phyloP scores from a whole-genome alignment of 176 grass and related monocot genomes.

The Aegilops bicornis region DNA sequence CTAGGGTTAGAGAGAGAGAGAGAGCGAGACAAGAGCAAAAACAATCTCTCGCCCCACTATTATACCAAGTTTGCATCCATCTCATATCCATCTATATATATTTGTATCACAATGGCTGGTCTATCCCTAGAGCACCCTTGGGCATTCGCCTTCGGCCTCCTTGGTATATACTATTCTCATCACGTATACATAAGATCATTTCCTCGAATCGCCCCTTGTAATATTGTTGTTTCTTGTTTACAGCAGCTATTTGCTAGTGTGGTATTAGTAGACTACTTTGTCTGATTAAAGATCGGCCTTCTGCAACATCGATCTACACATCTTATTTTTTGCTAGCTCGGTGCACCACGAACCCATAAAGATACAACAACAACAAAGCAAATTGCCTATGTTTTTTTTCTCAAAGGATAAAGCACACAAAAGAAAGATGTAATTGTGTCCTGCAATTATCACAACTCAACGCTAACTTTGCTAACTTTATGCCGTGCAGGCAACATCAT shows the following conservation, averaged over 20 bases:
- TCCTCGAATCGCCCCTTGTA: too few relatives aligned
- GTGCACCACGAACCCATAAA: constrained; percentile 5
- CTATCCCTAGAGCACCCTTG: constrained; percentile 60
- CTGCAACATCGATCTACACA: background rate
- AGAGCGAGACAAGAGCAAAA: background rate
- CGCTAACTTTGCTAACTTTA: background rate
- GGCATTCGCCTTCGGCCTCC: constrained; percentile 65
- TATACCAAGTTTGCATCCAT: background rate
- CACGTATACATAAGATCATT: background rate
- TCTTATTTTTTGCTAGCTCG: background rate
- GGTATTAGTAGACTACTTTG: background rate
- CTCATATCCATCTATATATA: background rate
- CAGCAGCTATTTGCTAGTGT: background rate
- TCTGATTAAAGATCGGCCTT: background rate
- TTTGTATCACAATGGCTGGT: constrained; percentile 44
- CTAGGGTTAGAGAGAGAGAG: constrained; percentile 26
- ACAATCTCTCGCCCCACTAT: too few relatives aligned
- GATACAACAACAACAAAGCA: background rate
- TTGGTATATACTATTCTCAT: constrained; percentile 46
- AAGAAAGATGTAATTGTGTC: constrained; percentile 1
- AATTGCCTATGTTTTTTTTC: background rate
- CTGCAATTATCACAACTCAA: background rate
- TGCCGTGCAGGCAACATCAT: constrained; percentile 66
- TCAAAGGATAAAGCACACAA: background rate
- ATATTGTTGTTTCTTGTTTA: background rate